These are phyloP conservation scores for Calonectria naviculata DNA, from an alignment of 2,329 filamentous ascomycete genomes.

Conservation along the genomic window DNA sequence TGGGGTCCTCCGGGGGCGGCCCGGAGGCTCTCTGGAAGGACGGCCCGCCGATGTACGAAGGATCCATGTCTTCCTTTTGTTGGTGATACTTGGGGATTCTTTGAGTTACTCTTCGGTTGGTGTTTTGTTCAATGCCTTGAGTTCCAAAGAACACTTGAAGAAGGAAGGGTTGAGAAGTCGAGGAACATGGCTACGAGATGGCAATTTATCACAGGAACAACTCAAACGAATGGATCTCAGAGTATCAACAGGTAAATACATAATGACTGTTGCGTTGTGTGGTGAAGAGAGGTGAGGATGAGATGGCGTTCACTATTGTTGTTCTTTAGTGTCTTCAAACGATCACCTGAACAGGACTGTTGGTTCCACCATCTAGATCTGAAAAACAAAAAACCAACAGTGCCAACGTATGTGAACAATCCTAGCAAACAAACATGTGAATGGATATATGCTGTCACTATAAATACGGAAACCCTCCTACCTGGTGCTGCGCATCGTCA, in stretches of 20 bases:
- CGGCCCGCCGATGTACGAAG: not conserved
- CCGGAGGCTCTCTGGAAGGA: not conserved
- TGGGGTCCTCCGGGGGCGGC: not conserved
- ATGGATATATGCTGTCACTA: not conserved
- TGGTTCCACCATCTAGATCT: not conserved
- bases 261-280: too few relatives aligned
- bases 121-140: not conserved
- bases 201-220: not conserved
- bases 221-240: not conserved
- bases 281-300: not conserved
- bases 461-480: not conserved
- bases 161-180: not conserved
- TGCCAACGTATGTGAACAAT: not conserved
- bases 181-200: not conserved
- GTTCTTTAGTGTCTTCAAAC: conserved; percentile 15
- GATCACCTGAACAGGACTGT: conserved; percentile 19
- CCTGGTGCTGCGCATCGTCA: not conserved
- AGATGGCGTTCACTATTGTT: not conserved
- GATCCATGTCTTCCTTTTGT: not conserved
- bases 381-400: not conserved
- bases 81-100: too few relatives aligned
- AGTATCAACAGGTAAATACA: not conserved
- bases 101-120: not conserved
- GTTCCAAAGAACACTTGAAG: not conserved
- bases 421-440: too few relatives aligned